Percentiles rank a stretch among this genome's conserved stretches.
Conservation (phyloP, 192 early-diverging fungal species). For the Coemansia sp. region DNA sequence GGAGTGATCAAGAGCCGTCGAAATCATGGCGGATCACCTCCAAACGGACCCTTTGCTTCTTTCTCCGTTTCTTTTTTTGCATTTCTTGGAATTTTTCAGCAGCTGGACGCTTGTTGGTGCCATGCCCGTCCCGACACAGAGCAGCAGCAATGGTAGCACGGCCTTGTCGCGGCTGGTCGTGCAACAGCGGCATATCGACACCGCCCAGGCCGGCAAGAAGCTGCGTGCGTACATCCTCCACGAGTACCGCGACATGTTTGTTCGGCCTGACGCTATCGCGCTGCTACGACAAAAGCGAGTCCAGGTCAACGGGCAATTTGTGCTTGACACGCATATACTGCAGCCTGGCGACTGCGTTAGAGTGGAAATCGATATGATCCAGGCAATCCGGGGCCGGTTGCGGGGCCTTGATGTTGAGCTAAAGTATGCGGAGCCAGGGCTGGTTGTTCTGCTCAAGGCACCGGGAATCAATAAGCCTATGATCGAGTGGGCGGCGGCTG, state of each 20-base stretch:
- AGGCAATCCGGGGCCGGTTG: slow-evolving; percentile 44
- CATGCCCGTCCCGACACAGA: too few relatives aligned
- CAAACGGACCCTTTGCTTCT: too few relatives aligned
- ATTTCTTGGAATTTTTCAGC: too few relatives aligned
- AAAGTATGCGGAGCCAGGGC: slow-evolving; percentile 51
- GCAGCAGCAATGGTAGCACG: too few relatives aligned
- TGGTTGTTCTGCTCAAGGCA: slow-evolving; percentile 58
- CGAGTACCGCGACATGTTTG: slow-evolving; percentile 27
- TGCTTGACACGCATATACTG: slow-evolving; percentile 52
- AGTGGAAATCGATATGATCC: slow-evolving; percentile 41
- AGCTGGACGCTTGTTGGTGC: too few relatives aligned
- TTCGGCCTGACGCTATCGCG: slow-evolving; percentile 20
- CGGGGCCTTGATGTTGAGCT: slow-evolving; percentile 49
- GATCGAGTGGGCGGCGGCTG: slow-evolving; percentile 25
- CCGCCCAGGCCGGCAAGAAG: slow-evolving; percentile 13
- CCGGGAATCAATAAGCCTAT: slow-evolving; percentile 41
- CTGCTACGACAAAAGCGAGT: slow-evolving; percentile 47
- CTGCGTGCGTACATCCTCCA: slow-evolving; percentile 32
- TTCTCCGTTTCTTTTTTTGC: too few relatives aligned
- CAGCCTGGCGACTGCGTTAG: slow-evolving; percentile 49
- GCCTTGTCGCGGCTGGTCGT: not conserved
- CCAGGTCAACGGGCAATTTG: slow-evolving; percentile 52
- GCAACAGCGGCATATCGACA: slow-evolving; percentile 7
- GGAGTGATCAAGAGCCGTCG: too few relatives aligned
- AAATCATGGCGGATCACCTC: too few relatives aligned